These are phyloP conservation scores for Erodium trifolium DNA, from an alignment of 441 rosid genomes.

Conservation along the genomic window DNA sequence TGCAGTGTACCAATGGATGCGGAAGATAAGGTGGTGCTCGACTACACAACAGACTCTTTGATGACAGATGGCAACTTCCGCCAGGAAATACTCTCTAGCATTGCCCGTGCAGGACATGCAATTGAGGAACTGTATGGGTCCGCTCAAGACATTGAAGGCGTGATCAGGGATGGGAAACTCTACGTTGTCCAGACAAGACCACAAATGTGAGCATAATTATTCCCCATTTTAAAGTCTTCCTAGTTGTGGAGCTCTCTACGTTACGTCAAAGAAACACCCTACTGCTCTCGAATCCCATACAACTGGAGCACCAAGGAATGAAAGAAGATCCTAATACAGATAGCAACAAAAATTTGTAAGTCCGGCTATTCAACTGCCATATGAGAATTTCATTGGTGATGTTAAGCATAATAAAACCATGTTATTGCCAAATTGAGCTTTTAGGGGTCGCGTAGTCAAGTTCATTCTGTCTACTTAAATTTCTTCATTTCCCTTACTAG, in stretches of 20 bases:
- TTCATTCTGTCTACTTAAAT: too few species aligned
- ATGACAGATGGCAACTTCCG: conserved; percentile 55
- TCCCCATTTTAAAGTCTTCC: neutral
- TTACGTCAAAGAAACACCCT: neutral
- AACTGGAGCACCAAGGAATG: neutral
- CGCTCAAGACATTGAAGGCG: conserved; percentile 96
- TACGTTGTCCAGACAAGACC: conserved; percentile 94
- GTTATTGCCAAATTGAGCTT: neutral
- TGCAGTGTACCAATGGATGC: conserved; percentile 95
- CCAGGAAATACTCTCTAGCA: conserved; percentile 57
- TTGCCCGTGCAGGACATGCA: conserved; percentile 66
- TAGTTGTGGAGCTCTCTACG: too few species aligned
- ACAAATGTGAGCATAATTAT: conserved; percentile 52
- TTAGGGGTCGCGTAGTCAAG: neutral
- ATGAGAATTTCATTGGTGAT: neutral
- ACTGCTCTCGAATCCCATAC: neutral
- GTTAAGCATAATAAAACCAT: neutral
- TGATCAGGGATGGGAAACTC: conserved; percentile 70
- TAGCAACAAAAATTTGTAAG: neutral
- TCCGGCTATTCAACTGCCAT: neutral
- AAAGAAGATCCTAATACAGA: neutral
- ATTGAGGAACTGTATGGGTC: conserved; percentile 82
- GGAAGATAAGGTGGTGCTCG: conserved; percentile 66
- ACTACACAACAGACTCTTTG: conserved; percentile 72
- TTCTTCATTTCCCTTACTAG: too few species aligned